A percentile compares a stretch with the other conserved stretches of the same genome.
Evolutionary conservation across 176 grass and related monocot genomes (phyloP).

Genomic region (Luzula sylvatica): DNA sequence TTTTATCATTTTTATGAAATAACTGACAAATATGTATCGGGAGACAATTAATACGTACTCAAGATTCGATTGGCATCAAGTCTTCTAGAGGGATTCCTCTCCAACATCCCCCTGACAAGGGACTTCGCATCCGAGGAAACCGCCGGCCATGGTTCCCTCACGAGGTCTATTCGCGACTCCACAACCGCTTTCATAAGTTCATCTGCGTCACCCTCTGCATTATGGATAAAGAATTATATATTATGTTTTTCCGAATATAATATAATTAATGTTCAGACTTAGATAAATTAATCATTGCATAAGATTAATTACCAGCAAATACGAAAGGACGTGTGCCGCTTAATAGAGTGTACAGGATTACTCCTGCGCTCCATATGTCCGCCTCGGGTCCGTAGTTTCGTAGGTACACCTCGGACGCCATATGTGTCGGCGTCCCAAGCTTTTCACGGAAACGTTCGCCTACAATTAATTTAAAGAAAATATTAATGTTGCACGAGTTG

Average conservation of each 20-base stretch:
- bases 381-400: neutral
- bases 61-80: conserved; percentile 7
- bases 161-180: neutral
- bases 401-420: neutral
- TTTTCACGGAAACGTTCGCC: neutral
- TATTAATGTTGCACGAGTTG: neutral
- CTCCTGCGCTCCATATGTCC: conserved; percentile 3
- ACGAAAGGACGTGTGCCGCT: neutral
- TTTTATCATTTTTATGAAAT: no score
- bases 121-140: conserved; percentile 7
- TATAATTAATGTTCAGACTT: no score
- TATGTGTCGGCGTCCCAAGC: neutral
- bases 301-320: neutral
- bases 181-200: neutral
- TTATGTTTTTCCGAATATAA: no score
- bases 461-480: neutral
- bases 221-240: no score
- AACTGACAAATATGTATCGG: no score
- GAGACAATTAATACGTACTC: conserved; percentile 9
- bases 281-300: no score
- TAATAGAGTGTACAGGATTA: neutral
- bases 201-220: no score
- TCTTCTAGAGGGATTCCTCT: neutral
- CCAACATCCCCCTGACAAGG: conserved; percentile 5
- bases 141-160: neutral